Evolutionary conservation across 352 stramenopile species (phyloP).

Genomic region (Thraustochytrium sp.): DNA sequence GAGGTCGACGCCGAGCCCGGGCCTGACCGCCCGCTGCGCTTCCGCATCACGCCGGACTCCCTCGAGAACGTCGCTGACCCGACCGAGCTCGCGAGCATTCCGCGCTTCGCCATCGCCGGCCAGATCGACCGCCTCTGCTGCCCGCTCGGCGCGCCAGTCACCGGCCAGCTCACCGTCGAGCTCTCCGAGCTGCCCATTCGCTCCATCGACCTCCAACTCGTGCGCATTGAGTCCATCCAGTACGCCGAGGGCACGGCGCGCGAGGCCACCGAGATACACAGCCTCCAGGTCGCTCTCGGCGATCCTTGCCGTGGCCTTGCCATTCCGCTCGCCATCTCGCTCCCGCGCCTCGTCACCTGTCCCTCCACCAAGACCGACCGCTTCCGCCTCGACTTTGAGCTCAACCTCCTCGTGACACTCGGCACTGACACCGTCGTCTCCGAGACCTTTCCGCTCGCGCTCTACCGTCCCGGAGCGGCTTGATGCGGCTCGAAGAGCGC

Average conservation of each 20-base stretch:
- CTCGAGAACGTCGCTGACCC: constrained; percentile 71
- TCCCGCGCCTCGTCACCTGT: constrained; percentile 81
- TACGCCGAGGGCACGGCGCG: constrained; percentile 66
- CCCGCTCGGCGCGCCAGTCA: constrained; percentile 77
- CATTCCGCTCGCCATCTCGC: constrained; percentile 90
- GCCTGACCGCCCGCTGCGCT: constrained; percentile 57
- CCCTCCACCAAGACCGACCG: constrained; percentile 48
- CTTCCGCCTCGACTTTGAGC: constrained; percentile 1
- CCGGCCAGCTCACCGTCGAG: constrained; percentile 67
- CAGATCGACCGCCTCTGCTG: constrained; percentile 77
- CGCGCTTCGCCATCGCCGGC: constrained; percentile 67
- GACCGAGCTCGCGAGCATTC: constrained; percentile 49
- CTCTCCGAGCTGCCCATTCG: constrained; percentile 60
- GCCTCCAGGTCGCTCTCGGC: constrained; percentile 82
- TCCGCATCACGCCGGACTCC: constrained; percentile 70
- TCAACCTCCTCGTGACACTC: constrained; percentile 17
- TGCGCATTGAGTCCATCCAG: constrained; percentile 74
- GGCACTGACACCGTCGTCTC: background rate
- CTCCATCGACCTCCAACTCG: constrained; percentile 78
- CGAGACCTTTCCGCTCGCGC: constrained; percentile 6
- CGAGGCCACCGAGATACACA: constrained; percentile 88
- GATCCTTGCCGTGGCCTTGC: constrained; percentile 75
- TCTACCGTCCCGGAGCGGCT: background rate
- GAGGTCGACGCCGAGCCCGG: background rate
- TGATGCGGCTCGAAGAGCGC: too few species aligned